These are phyloP conservation scores for Retiboletus flavoniger DNA, from an alignment of 1,284 basidiomycete genomes.

Conservation along the genomic window DNA sequence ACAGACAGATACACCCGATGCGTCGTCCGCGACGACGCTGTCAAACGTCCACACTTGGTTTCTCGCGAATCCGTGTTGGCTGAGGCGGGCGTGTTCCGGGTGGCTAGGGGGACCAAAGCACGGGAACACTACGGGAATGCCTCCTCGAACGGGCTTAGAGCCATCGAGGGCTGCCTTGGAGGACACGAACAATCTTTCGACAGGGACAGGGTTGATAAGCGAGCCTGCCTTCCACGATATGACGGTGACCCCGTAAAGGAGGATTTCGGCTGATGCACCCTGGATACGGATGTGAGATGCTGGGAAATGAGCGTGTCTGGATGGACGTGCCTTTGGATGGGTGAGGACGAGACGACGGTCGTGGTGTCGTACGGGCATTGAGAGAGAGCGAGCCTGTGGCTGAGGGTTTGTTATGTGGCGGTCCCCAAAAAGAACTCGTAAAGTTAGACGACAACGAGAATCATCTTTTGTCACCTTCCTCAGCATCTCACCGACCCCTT, in stretches of 20 bases:
- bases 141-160: slow-evolving; percentile 74
- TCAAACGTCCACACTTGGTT: slow-evolving; percentile 71
- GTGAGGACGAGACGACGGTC: slow-evolving; percentile 44
- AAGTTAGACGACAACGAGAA: background rate
- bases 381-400: slow-evolving; percentile 8
- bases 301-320: background rate
- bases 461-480: background rate
- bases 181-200: slow-evolving; percentile 77
- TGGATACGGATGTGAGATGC: slow-evolving; percentile 31
- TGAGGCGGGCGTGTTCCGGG: slow-evolving; percentile 67
- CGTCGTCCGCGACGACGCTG: slow-evolving; percentile 64
- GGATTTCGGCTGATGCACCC: slow-evolving; percentile 71
- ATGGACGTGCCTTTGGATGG: slow-evolving; percentile 49
- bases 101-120: slow-evolving; percentile 80
- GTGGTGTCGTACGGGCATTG: slow-evolving; percentile 52
- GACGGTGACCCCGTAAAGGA: slow-evolving; percentile 81
- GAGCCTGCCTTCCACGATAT: slow-evolving; percentile 70
- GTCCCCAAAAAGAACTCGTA: slow-evolving; percentile 3
- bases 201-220: slow-evolving; percentile 36
- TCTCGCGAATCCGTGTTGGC: slow-evolving; percentile 85
- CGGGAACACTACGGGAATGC: slow-evolving; percentile 83
- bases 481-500: background rate
- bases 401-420: slow-evolving; percentile 24
- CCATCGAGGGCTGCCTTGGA: slow-evolving; percentile 75
- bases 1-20: slow-evolving; percentile 68